Percentiles rank a stretch among this genome's conserved stretches.
phyloP scores from a whole-genome alignment of 179 eudicot genomes.

The Beta corolliflora region DNA sequence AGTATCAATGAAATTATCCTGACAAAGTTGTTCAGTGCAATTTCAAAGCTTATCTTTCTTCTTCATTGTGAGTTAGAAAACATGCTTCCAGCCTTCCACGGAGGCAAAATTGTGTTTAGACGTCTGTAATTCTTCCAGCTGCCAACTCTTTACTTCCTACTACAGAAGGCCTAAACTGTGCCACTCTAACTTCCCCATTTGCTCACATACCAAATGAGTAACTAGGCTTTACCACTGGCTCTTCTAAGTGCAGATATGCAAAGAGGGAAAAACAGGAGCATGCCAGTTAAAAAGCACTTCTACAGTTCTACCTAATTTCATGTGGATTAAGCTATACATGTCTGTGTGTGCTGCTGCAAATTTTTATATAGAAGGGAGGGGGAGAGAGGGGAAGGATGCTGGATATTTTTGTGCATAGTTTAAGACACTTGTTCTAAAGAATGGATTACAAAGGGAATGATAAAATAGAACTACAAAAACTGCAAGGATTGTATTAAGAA shows the following conservation, averaged over 20 bases:
- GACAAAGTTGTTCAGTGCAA: too few relatives aligned
- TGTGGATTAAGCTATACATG: too few relatives aligned
- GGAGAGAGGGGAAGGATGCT: neutral
- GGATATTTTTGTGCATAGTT: neutral
- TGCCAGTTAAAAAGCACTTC: neutral
- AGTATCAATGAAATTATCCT: too few relatives aligned
- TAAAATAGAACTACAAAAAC: neutral
- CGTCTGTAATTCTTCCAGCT: neutral
- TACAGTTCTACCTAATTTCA: too few relatives aligned
- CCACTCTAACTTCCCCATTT: neutral
- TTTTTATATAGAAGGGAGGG: neutral
- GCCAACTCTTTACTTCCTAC: neutral
- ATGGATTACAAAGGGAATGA: neutral
- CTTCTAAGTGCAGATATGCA: neutral
- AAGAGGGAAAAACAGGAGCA: neutral
- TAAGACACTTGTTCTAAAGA: neutral
- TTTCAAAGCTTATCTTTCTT: too few relatives aligned
- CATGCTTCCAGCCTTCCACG: neutral
- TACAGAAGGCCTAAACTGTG: neutral
- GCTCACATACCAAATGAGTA: neutral
- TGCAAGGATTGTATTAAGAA: neutral
- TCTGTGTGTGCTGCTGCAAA: neutral
- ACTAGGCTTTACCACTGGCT: neutral
- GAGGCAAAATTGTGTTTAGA: neutral
- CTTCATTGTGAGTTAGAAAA: too few relatives aligned